These are phyloP conservation scores for Luvunga scandens DNA, from an alignment of 345 rosid species.

Conservation along the genomic window DNA sequence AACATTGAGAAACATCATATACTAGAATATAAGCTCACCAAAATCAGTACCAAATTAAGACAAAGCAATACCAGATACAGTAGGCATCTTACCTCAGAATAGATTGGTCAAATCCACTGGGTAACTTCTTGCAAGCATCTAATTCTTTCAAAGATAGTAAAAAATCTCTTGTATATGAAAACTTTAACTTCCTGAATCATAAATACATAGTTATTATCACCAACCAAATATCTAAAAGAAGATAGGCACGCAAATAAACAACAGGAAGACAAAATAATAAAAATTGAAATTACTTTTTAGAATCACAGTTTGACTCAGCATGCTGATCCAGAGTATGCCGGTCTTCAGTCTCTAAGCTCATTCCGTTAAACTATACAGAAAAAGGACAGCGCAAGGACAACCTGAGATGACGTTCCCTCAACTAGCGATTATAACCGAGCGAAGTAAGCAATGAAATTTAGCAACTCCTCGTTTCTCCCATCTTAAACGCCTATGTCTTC, in stretches of 20 bases:
- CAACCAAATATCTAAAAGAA: not conserved
- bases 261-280: not conserved
- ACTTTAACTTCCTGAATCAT: conserved; percentile 55
- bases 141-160: conserved; percentile 65
- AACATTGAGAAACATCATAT: conserved; percentile 12
- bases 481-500: conserved; percentile 14
- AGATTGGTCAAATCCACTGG: conserved; percentile 55
- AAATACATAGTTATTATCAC: conserved; percentile 7
- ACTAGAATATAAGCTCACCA: conserved; percentile 4
- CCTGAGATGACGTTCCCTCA: not conserved
- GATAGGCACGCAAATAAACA: not conserved
- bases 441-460: not conserved
- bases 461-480: conserved; percentile 9
- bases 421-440: not conserved
- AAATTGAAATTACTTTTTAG: conserved; percentile 36
- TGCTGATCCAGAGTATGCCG: conserved; percentile 37
- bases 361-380: conserved; percentile 28
- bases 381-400: not conserved
- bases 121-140: conserved; percentile 74
- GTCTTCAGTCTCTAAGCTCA: conserved; percentile 65
- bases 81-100: conserved; percentile 48
- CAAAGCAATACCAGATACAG: not conserved
- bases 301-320: conserved; percentile 31
- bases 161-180: conserved; percentile 63
- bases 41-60: conserved; percentile 11